Percentiles rank a stretch among this genome's conserved stretches.
phyloP scores from a whole-genome alignment of 345 rosid species.

The Hibiscus tridactylites region DNA sequence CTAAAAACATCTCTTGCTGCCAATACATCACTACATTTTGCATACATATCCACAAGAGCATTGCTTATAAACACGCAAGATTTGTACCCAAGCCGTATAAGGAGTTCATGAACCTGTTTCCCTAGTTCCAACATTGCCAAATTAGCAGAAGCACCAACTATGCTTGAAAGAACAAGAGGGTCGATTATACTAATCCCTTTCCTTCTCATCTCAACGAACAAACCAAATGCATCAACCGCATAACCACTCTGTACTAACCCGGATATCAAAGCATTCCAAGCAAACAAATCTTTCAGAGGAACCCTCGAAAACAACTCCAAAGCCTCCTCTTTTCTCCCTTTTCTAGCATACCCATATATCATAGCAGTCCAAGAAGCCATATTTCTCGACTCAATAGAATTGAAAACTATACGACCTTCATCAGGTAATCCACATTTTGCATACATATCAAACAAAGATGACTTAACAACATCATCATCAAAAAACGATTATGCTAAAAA shows the following conservation, averaged over 20 bases:
- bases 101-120: slow-evolving; percentile 55
- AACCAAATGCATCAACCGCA: slow-evolving; percentile 39
- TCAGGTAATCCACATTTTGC: slow-evolving; percentile 46
- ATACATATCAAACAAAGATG: slow-evolving; percentile 73
- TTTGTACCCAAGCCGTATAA: slow-evolving; percentile 40
- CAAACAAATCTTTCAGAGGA: slow-evolving; percentile 43
- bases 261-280: slow-evolving; percentile 72
- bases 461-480: slow-evolving; percentile 57
- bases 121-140: slow-evolving; percentile 50
- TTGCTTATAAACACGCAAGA: slow-evolving; percentile 61
- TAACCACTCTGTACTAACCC: slow-evolving; percentile 67
- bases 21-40: slow-evolving; percentile 59
- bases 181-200: slow-evolving; percentile 54
- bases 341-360: slow-evolving; percentile 56
- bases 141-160: slow-evolving; percentile 65
- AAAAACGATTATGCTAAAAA: slow-evolving; percentile 28
- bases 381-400: slow-evolving; percentile 42
- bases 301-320: slow-evolving; percentile 30
- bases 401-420: slow-evolving; percentile 39
- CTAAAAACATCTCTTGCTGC: slow-evolving; percentile 46
- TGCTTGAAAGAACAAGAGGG: slow-evolving; percentile 69
- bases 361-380: slow-evolving; percentile 58
- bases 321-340: slow-evolving; percentile 54
- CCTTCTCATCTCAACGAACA: slow-evolving; percentile 65
- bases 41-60: slow-evolving; percentile 75